Conservation (phyloP, 129 eudicot genomes). For the Chrysanthemum lavandulifolium region DNA sequence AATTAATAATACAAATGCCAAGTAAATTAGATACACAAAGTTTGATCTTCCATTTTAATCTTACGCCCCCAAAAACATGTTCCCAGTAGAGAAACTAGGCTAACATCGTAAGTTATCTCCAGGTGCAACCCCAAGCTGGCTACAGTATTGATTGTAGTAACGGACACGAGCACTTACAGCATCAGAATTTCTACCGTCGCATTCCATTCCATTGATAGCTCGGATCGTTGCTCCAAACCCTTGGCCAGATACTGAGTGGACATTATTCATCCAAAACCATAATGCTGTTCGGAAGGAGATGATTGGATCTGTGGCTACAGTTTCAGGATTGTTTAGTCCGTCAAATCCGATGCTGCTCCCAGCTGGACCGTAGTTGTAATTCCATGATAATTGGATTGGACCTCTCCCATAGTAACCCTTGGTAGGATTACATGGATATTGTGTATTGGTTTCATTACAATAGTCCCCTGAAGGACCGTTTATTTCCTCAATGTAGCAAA, state of each 20-base stretch:
- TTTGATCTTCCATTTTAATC: too few species aligned
- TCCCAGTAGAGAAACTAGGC: background rate
- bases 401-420: conserved; percentile 44
- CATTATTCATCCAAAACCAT: conserved; percentile 35
- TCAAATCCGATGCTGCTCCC: conserved; percentile 30
- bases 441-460: conserved; percentile 26
- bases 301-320: conserved; percentile 28
- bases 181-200: conserved; percentile 22
- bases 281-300: conserved; percentile 32
- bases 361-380: conserved; percentile 34
- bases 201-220: conserved; percentile 34
- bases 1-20: too few species aligned
- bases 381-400: conserved; percentile 35
- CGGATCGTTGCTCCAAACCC: conserved; percentile 37
- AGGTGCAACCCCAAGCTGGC: conserved; percentile 32
- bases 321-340: conserved; percentile 38
- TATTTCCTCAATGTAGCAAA: conserved; percentile 33
- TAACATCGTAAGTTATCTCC: conserved; percentile 37
- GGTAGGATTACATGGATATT: conserved; percentile 35
- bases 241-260: conserved; percentile 32
- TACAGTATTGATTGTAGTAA: conserved; percentile 32
- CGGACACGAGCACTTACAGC: conserved; percentile 26
- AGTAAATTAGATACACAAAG: too few species aligned
- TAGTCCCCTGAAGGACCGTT: conserved; percentile 31
- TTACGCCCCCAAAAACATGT: too few species aligned